Base-by-base conservation (phyloP, 495 filamentous ascomycete species). In the Penicillium samsonianum region DNA sequence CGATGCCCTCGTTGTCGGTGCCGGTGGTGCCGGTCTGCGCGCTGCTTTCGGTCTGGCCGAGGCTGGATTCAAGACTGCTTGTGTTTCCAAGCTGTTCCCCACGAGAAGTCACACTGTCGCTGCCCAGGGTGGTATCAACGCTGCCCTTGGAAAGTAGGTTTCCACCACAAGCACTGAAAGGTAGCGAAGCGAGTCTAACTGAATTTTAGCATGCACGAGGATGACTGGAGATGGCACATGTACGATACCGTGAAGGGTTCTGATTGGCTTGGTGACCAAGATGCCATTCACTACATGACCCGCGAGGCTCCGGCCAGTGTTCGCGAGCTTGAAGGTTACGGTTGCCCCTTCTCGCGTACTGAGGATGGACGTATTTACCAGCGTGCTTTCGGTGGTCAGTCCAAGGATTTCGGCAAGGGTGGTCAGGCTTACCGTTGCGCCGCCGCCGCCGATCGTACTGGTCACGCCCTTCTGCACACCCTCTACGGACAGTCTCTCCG, bases 141-240 rank as follows among this genome's bases (percentile, higher is more conserved):
- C 93, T 62, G 93, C 93, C 44, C 84, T 98, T 63, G 93, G 93
- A 75, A 98, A 98, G 77, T 82, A 75, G 37, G 79, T 74, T 57
- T 12, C 23, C 25, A 25, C 20, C 37, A 14, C 8, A 10, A 38
- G 35, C 5, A 17, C 35, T n/a, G 42, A 37, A 31, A 7, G 51
- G 23, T 23, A 51, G 37, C 38, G 49, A 55, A 20, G 53, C 19
- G 45, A 31, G 58, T 48, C 61, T 69, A 58, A 69, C 41, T 41
- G 43, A n/a, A 14, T 40, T 65, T 57, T 62, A 85, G 82, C 73
- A 90, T 90, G 86, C 86, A 88, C 73, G 76, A 84, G 70, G 93
- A 98, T 73, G 93, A 98, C 80, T 98, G 93, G 93, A 87, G 93
- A 75, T 97, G 93, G 93, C 93, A 98, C 80, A 97, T 97, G 93